Percentiles rank a stretch among this genome's conserved stretches.
Evolutionary conservation across 495 filamentous ascomycete genomes (phyloP).

Genomic region (Immersiella caudata): DNA sequence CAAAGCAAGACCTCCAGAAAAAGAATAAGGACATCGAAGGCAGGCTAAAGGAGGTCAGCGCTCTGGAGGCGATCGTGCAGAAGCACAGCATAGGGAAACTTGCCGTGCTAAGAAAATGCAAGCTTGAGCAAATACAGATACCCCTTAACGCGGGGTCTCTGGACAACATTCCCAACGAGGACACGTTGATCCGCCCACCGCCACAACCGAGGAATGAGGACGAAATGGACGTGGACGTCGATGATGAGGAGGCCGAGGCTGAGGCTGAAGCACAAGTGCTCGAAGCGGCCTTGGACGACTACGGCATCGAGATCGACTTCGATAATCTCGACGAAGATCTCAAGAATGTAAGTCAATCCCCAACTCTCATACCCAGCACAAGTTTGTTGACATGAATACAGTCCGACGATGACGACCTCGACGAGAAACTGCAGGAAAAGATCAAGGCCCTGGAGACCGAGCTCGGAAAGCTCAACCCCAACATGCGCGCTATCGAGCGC

Average conservation of each 20-base stretch:
- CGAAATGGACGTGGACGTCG: conserved; percentile 83
- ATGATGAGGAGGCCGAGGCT: conserved; percentile 64
- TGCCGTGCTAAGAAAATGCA: conserved; percentile 81
- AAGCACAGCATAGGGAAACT: conserved; percentile 81
- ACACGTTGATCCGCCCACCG: conserved; percentile 58
- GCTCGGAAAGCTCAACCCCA: conserved; percentile 90
- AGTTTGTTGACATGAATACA: conserved; percentile 40
- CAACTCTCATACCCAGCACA: conserved; percentile 8
- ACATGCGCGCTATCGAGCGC: conserved; percentile 94
- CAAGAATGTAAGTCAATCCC: conserved; percentile 62
- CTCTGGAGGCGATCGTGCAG: conserved; percentile 79
- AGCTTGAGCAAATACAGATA: conserved; percentile 88
- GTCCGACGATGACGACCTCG: conserved; percentile 69
- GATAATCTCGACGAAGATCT: conserved; percentile 83
- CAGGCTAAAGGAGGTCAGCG: conserved; percentile 74
- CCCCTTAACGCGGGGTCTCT: conserved; percentile 81
- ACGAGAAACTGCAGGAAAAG: conserved; percentile 78
- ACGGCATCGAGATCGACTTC: conserved; percentile 92
- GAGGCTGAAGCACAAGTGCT: conserved; percentile 61
- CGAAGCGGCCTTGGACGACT: conserved; percentile 67
- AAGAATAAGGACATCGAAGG: conserved; percentile 78
- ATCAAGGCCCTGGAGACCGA: conserved; percentile 73
- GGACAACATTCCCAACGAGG: conserved; percentile 84
- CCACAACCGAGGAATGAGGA: conserved; percentile 60
- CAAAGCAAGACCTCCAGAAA: conserved; percentile 83